These are phyloP conservation scores for Phytophthora pini DNA, from an alignment of 352 stramenopile species.

Conservation along the genomic window DNA sequence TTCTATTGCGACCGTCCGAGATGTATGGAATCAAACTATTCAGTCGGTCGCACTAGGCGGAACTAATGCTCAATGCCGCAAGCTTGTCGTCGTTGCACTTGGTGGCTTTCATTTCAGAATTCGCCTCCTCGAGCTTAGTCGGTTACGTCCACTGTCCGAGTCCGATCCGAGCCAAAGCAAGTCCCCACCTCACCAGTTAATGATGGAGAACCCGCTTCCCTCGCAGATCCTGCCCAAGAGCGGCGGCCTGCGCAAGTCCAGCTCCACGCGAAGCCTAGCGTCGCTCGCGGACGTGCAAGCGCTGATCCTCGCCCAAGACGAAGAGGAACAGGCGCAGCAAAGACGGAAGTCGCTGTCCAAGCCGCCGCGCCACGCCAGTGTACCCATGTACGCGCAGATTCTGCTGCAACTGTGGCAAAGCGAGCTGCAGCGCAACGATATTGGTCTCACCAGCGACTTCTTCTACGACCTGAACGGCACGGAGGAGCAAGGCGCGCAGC, in stretches of 20 bases:
- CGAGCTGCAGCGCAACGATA: conserved; percentile 62
- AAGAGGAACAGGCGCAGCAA: conserved; percentile 52
- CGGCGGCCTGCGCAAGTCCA: conserved; percentile 56
- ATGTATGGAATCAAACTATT: background rate
- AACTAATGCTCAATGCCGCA: conserved; percentile 25
- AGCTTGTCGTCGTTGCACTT: conserved; percentile 43
- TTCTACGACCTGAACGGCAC: conserved; percentile 70
- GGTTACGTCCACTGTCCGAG: conserved; percentile 4
- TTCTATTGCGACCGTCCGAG: background rate
- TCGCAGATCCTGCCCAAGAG: conserved; percentile 33
- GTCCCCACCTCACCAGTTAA: background rate
- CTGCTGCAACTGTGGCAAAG: conserved; percentile 71
- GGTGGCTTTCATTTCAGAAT: conserved; percentile 38
- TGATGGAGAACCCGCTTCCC: conserved; percentile 48
- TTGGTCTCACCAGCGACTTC: conserved; percentile 69
- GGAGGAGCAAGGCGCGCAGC: conserved; percentile 59
- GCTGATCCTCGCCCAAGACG: conserved; percentile 51
- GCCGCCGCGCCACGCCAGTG: conserved; percentile 66
- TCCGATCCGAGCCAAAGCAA: conserved; percentile 5
- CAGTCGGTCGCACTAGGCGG: conserved; percentile 7
- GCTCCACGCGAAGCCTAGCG: conserved; percentile 59
- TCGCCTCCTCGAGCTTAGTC: conserved; percentile 8
- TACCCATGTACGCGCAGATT: conserved; percentile 74
- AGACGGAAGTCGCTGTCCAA: conserved; percentile 55
- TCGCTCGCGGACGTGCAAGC: conserved; percentile 44